Base-by-base conservation (phyloP, 148 eudicot species). In the Diospyros lotus region DNA sequence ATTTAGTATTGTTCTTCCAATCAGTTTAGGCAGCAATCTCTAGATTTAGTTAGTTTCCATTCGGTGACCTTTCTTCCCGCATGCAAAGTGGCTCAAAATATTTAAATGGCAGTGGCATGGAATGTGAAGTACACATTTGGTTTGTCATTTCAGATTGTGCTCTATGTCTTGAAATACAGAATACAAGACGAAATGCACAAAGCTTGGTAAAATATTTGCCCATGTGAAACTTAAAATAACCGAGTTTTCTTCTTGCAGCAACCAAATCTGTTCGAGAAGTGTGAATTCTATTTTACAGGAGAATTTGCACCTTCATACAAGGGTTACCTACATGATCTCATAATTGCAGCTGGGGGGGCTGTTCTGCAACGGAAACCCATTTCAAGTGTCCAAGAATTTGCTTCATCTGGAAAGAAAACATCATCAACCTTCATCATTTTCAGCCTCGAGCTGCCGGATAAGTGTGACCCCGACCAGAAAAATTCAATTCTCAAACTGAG, bases 301-400 rank as follows among this genome's bases (percentile, higher is more conserved):
- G 97, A 95, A 70, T 92, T 89, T 60, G 79, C 53, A 73, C 83
- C 86, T 77, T 88, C 94, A 28, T 93, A 90, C 81, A 89, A 82
- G 70, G 90, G 91, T 1, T 95, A 89, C 78, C 84, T 95, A 78
- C 93, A 88, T 63, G 94, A 90, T 80, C 97, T 95, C 66, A 60
- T 93, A 28, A 83, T 82, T 71, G 87, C 91, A 38, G 97, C 90
- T 54, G 99, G 97, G 74, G 99, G 94, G 59, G 82, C 84, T 51
- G 76, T 93, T 79, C 82, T 95, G 46, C 94, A 86, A 73, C 78
- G 99, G 77, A 95, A 88, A 74, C 99, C 99, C 39, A 76, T 95
- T 56, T 72, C 91, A 63, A 85, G 69, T 62, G 78, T 79, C 54
- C 71, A 73, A 7, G 77, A 61, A 68, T 60, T 64, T 54, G 6